Conservation (phyloP, 2,329 filamentous ascomycete genomes). For the Verticillium dahliae region DNA sequence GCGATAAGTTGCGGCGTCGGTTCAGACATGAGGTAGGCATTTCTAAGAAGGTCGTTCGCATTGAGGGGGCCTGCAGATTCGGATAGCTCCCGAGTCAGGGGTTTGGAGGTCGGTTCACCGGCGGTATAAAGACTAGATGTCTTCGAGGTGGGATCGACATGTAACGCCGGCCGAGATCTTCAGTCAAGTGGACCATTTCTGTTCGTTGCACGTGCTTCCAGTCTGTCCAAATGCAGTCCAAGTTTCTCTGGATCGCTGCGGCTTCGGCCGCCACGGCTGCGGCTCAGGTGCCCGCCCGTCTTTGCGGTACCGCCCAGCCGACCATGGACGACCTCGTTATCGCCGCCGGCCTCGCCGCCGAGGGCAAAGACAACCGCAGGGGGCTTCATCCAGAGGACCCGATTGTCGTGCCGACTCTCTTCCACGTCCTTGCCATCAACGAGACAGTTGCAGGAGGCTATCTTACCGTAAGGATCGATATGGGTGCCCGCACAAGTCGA, state of each 20-base stretch:
- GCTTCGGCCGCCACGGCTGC: not conserved
- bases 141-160: not conserved
- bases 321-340: not conserved
- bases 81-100: not conserved
- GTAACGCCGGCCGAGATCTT: not conserved
- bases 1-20: not conserved
- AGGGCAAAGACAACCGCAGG: not conserved
- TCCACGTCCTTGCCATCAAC: slow-evolving; percentile 23
- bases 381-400: not conserved
- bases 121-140: not conserved
- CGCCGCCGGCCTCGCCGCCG: not conserved
- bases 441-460: slow-evolving; percentile 23
- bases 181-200: not conserved
- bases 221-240: not conserved
- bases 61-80: not conserved
- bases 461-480: slow-evolving; percentile 20
- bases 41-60: not conserved
- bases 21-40: not conserved
- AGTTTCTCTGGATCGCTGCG: slow-evolving; percentile 1
- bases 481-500: not conserved
- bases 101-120: not conserved
- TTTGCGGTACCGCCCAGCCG: slow-evolving; percentile 1
- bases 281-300: not conserved
- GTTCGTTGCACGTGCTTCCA: not conserved
- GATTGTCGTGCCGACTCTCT: slow-evolving; percentile 13